Evolutionary conservation across 805 yeast genomes (phyloP).

Genomic region (Wickerhamomyces rabaulensis): DNA sequence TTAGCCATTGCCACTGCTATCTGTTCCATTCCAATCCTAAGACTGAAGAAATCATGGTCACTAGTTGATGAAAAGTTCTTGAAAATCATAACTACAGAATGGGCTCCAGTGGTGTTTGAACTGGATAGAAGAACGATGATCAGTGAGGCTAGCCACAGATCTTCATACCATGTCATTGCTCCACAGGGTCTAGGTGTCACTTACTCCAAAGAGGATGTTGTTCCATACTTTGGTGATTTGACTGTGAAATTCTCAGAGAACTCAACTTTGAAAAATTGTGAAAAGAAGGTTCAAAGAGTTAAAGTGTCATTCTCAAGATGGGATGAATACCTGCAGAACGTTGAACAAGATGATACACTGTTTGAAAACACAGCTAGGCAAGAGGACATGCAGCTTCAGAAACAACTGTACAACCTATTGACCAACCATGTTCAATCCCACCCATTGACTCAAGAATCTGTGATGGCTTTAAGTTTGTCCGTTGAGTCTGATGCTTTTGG

Average conservation of each 20-base stretch:
- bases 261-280: constrained; percentile 49
- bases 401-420: constrained; percentile 40
- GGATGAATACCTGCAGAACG: constrained; percentile 60
- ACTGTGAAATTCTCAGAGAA: constrained; percentile 37
- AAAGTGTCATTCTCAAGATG: constrained; percentile 74
- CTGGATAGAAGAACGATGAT: constrained; percentile 69
- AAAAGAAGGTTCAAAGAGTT: constrained; percentile 60
- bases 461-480: constrained; percentile 59
- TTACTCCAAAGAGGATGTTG: constrained; percentile 70
- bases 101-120: constrained; percentile 93
- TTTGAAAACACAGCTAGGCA: constrained; percentile 18
- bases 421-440: constrained; percentile 35
- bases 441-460: constrained; percentile 43
- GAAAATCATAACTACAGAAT: constrained; percentile 63
- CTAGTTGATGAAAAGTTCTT: constrained; percentile 55
- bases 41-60: constrained; percentile 74
- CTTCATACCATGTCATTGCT: constrained; percentile 70
- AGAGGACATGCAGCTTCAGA: constrained; percentile 28
- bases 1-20: constrained; percentile 79
- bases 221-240: constrained; percentile 90
- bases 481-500: constrained; percentile 58
- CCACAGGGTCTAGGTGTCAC: constrained; percentile 81
- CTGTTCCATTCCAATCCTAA: constrained; percentile 75
- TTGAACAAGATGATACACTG: constrained; percentile 35
- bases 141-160: constrained; percentile 49